These are phyloP conservation scores for Colletotrichum sublineola DNA, from an alignment of 2,329 filamentous ascomycete genomes.

Conservation along the genomic window DNA sequence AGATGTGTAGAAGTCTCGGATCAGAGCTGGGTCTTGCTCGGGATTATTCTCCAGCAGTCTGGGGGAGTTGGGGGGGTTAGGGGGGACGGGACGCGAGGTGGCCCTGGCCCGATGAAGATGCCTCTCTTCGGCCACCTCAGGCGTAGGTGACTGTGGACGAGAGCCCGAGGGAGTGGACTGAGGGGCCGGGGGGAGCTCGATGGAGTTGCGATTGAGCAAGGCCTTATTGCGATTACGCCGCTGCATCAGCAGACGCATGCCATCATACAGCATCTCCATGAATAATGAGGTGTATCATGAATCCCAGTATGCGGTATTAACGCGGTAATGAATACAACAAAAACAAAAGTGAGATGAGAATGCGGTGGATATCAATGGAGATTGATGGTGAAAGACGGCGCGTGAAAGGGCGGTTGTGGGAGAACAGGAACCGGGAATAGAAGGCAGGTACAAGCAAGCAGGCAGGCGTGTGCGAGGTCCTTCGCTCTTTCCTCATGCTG, in stretches of 20 bases:
- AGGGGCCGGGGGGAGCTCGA: conserved; percentile 32
- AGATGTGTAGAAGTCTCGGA: conserved; percentile 33
- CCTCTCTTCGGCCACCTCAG: conserved; percentile 16
- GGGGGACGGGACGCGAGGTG: conserved; percentile 32
- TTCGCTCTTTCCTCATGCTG: conserved; percentile 12
- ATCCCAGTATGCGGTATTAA: neutral
- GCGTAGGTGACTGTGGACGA: conserved; percentile 25
- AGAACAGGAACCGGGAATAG: neutral
- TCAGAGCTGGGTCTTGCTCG: conserved; percentile 20
- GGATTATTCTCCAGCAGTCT: conserved; percentile 11
- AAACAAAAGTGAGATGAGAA: neutral
- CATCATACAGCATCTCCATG: conserved; percentile 29
- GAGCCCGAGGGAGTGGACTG: conserved; percentile 36
- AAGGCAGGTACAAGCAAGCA: conserved; percentile 19
- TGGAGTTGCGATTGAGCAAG: conserved; percentile 29
- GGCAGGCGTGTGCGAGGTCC: neutral
- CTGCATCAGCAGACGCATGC: conserved; percentile 35
- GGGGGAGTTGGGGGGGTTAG: conserved; percentile 39
- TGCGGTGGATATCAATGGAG: neutral
- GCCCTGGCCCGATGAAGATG: conserved; percentile 34
- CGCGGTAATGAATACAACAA: neutral
- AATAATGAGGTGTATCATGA: neutral
- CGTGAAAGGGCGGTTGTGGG: neutral
- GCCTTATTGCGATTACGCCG: conserved; percentile 28
- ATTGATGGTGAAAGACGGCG: neutral